Evolutionary conservation across 2,329 filamentous ascomycete species (phyloP), one percentile per base, ranked within the genome.

Genomic region (Shiraia bambusicola): DNA sequence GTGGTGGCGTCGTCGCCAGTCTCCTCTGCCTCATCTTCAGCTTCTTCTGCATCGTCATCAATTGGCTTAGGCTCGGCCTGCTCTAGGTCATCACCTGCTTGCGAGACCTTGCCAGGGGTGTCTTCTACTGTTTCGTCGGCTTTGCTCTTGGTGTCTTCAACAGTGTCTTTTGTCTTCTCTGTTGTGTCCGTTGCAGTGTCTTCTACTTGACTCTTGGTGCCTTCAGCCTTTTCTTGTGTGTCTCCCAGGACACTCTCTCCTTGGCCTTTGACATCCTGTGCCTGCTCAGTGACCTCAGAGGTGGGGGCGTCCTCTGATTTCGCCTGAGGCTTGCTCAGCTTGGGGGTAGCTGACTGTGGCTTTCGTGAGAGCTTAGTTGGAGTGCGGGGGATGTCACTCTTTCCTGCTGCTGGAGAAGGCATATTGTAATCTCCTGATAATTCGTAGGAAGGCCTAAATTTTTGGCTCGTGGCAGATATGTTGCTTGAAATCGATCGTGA

Each of bases 351-450:
- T 50, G 58, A 54, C 49, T 70, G 67, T 41, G 69, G 60, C 63
- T 73, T 73, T 50, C 72, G 60, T 47, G 71, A 69, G 50, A 77
- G 69, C 68, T 77, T 77, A 33, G 74, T 76, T 27, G 75, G 74
- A 47, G 74, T 77, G 65, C 73, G 73, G 54, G 73, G 74, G 49
- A 65, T 61, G 36, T 69, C 69, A 61, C 69, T 61, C 69, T 75
- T 76, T 62, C 73, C 74, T 51, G 74, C 73, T 52, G 74, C 73
- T 58, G 74, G 74, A 44, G 74, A 76, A 59, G 74, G 73, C 74
- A 76, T 76, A 38, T 53, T 68, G 56, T 60, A 44, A 34, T 51
- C 30, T 47, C 58, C 44, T 40, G 56, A 49, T 37, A 60, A 53
- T 50, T 60, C 58, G 52, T 59, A 56, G 49, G 61, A 59, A 43